A percentile compares a stretch with the other conserved stretches of the same genome.
These are phyloP conservation scores for Paxillus rubicundulus DNA, from an alignment of 768 basidiomycete genomes.

Conservation along the genomic window DNA sequence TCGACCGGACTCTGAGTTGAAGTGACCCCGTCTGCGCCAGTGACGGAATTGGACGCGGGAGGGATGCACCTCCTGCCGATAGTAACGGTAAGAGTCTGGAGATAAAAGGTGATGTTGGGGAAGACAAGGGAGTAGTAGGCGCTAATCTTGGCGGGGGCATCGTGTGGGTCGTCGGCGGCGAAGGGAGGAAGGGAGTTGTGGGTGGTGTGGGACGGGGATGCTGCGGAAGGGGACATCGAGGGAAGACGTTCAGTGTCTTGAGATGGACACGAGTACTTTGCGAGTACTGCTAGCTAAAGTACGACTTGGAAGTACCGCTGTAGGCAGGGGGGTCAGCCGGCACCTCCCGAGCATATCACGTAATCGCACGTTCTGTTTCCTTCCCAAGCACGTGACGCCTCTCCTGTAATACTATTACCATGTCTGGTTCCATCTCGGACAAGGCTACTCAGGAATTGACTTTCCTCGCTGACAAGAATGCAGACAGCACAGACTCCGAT, in stretches of 20 bases:
- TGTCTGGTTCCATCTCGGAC: conserved; percentile 15
- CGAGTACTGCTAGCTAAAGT: no score
- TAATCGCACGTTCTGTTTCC: conserved; percentile 11
- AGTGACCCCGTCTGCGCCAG: conserved; percentile 42
- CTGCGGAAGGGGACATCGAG: conserved; percentile 25
- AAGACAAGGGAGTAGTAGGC: conserved; percentile 95
- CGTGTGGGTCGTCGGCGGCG: conserved; percentile 5
- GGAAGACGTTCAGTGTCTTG: conserved; percentile 5
- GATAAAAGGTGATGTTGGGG: conserved; percentile 93
- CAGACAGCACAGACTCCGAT: conserved; percentile 64
- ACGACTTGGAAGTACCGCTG: neutral
- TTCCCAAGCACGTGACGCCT: neutral
- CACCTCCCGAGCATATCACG: conserved; percentile 12
- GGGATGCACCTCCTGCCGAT: conserved; percentile 88
- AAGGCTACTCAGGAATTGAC: conserved; percentile 50
- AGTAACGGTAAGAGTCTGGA: conserved; percentile 90
- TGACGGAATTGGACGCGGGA: conserved; percentile 49
- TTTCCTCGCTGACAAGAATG: conserved; percentile 60
- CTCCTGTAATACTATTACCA: conserved; percentile 9
- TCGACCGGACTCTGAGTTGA: conserved; percentile 51
- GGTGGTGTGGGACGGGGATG: conserved; percentile 9
- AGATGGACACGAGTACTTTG: neutral
- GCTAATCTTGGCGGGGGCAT: conserved; percentile 71
- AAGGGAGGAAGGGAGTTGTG: conserved; percentile 4
- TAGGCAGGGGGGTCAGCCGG: conserved; percentile 6